phyloP scores from a whole-genome alignment of 2,329 filamentous ascomycete species.

The Fusarium verticillioides region DNA sequence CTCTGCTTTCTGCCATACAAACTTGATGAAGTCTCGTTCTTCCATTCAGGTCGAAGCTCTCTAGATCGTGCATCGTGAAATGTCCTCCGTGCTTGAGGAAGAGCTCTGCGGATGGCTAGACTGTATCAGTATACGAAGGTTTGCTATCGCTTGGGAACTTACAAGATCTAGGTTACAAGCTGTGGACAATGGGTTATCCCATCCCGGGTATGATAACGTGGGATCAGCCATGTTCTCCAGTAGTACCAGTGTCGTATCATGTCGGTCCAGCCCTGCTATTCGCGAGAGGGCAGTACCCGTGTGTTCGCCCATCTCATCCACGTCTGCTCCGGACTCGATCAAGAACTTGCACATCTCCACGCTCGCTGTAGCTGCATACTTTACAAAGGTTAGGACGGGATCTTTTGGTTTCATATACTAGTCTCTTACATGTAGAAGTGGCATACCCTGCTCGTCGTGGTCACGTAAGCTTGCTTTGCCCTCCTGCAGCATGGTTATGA shows the following conservation, averaged over 20 bases:
- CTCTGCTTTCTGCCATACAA: conserved; percentile 3
- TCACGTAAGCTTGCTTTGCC: conserved; percentile 21
- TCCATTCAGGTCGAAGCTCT: conserved; percentile 11
- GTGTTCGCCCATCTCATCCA: conserved; percentile 23
- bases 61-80: conserved; percentile 1
- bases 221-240: conserved; percentile 25
- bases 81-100: not conserved
- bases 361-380: conserved; percentile 20
- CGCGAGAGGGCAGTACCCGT: conserved; percentile 7
- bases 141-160: fast-evolving
- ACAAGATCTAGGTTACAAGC: conserved; percentile 16
- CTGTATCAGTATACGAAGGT: not conserved
- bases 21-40: conserved; percentile 10
- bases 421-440: conserved; percentile 14
- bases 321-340: conserved; percentile 21
- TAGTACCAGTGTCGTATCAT: conserved; percentile 16
- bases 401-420: fast-evolving
- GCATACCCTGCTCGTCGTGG: conserved; percentile 23
- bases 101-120: conserved; percentile 1
- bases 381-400: fast-evolving
- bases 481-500: not conserved
- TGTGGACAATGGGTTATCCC: conserved; percentile 4
- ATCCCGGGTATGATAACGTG: conserved; percentile 1
- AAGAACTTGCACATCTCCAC: conserved; percentile 26
- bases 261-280: not conserved